Evolutionary conservation across 352 stramenopile genomes (phyloP).

Genomic region (Pythium oligandrum): DNA sequence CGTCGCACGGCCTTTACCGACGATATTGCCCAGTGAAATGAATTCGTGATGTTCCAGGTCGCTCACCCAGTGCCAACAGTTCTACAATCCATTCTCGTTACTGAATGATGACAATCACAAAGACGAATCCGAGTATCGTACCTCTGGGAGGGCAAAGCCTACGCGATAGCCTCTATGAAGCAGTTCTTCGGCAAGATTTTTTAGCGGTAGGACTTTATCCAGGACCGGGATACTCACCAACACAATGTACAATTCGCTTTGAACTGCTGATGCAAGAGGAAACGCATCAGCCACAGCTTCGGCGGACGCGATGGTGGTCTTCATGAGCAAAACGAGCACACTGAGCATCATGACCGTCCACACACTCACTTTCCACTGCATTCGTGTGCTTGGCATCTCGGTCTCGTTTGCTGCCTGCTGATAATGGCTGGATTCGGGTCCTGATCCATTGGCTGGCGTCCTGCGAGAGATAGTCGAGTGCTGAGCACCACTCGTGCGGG

Average conservation of each 20-base stretch:
- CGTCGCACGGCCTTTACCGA: conserved; percentile 26
- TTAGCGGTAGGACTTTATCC: conserved; percentile 79
- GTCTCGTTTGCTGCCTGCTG: neutral
- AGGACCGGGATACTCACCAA: conserved; percentile 82
- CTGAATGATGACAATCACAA: neutral
- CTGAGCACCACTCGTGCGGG: neutral
- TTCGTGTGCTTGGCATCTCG: neutral
- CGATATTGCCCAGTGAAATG: conserved; percentile 67
- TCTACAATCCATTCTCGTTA: conserved; percentile 21
- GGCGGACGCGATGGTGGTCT: neutral
- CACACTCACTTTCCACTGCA: too few relatives aligned
- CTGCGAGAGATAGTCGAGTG: neutral
- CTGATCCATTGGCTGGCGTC: neutral
- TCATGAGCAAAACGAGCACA: neutral
- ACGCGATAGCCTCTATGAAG: conserved; percentile 70
- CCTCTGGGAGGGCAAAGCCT: conserved; percentile 74
- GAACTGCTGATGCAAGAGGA: neutral
- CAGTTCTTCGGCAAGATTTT: conserved; percentile 69
- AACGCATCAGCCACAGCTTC: conserved; percentile 6
- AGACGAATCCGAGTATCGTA: conserved; percentile 9
- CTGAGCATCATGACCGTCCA: neutral
- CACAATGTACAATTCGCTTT: conserved; percentile 68
- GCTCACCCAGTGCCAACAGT: conserved; percentile 71
- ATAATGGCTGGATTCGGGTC: neutral
- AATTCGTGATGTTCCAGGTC: conserved; percentile 78